phyloP scores from a whole-genome alignment of 2,329 filamentous ascomycete species.

The Aspergillus novofumigatus region DNA sequence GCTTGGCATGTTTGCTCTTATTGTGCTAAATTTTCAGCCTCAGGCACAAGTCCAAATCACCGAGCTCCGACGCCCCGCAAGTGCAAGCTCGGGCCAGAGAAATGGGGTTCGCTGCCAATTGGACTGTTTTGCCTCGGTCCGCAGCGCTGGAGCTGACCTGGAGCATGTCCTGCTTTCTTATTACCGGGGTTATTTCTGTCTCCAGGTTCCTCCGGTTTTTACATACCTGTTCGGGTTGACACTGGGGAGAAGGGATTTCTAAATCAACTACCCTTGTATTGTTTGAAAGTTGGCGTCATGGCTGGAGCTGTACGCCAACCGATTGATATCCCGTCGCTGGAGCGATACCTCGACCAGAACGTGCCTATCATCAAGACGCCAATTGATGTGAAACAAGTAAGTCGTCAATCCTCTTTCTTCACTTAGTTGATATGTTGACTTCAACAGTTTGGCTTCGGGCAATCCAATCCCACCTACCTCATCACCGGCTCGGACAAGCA shows the following conservation, averaged over 20 bases:
- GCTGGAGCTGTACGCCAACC: constrained; percentile 85
- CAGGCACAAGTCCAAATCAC: not conserved
- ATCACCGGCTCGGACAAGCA: constrained; percentile 66
- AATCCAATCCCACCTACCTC: constrained; percentile 96
- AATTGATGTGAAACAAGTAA: constrained; percentile 82
- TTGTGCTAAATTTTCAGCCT: not conserved
- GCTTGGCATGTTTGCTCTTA: constrained; percentile 10
- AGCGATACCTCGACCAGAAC: constrained; percentile 70
- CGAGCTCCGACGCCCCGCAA: not conserved
- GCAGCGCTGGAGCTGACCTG: not conserved
- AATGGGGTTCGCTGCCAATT: not conserved
- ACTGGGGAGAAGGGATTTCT: not conserved
- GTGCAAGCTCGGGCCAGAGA: not conserved
- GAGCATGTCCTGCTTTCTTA: not conserved
- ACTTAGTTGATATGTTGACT: not conserved
- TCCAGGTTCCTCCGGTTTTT: not conserved
- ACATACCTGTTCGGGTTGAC: not conserved
- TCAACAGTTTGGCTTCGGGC: constrained; percentile 84
- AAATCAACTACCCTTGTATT: not conserved
- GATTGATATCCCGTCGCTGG: constrained; percentile 75
- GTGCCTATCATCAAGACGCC: constrained; percentile 83
- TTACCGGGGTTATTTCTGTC: constrained; percentile 4
- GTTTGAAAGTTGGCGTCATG: constrained; percentile 48
- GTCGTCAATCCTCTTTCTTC: constrained; percentile 12
- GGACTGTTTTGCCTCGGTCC: constrained; percentile 6